Conservation (phyloP, 2,329 filamentous ascomycete species). For the Trichoderma arundinaceum region DNA sequence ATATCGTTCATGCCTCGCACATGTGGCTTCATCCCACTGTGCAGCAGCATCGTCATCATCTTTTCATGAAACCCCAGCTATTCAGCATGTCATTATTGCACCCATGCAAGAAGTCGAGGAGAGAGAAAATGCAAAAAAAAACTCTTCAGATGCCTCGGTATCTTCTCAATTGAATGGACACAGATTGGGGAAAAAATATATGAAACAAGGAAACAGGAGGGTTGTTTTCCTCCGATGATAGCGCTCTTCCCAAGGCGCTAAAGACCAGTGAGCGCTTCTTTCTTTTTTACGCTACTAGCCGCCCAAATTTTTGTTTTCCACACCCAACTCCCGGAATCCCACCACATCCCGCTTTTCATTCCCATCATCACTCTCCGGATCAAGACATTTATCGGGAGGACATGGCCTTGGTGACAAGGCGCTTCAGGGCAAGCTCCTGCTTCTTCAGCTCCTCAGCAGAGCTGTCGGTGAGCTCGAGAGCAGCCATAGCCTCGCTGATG, state of each 20-base stretch:
- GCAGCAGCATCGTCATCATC: constrained; percentile 38
- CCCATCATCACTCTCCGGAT: not conserved
- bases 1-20: constrained; percentile 37
- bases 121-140: constrained; percentile 38
- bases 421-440: constrained; percentile 98
- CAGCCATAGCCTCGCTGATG: constrained; percentile 95
- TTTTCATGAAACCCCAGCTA: constrained; percentile 37
- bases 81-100: constrained; percentile 35
- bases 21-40: constrained; percentile 31
- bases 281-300: constrained; percentile 21
- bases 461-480: constrained; percentile 94
- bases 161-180: constrained; percentile 43
- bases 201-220: constrained; percentile 39
- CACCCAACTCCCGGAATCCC: constrained; percentile 34
- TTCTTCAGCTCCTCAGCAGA: constrained; percentile 96
- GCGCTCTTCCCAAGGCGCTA: constrained; percentile 29
- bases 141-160: constrained; percentile 46
- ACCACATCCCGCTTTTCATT: constrained; percentile 32
- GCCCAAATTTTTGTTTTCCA: constrained; percentile 34
- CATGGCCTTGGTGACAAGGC: constrained; percentile 98
- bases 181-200: constrained; percentile 39
- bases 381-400: constrained; percentile 74
- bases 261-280: constrained; percentile 20
- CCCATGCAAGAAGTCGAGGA: constrained; percentile 39
- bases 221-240: constrained; percentile 24